Evolutionary conservation across 192 early-diverging fungal genomes (phyloP), one percentile per base, ranked within the genome.

Genomic region (Mortierella claussenii): DNA sequence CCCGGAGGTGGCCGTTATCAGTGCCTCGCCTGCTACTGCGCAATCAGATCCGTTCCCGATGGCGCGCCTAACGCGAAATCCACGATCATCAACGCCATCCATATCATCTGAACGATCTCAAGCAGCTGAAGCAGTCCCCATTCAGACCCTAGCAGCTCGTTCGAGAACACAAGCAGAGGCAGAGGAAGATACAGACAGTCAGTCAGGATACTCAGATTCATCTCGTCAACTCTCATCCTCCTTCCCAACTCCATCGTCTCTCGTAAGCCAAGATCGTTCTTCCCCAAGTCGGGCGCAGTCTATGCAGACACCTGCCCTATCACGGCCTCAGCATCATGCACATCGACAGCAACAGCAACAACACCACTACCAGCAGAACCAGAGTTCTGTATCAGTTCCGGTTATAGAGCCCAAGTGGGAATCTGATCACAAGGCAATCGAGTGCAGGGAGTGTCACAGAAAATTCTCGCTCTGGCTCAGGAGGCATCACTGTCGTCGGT

Each of bases 401-500:
- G 18, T 79, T 46, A 79, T 74, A 2, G 83, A 81, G 24, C 66
- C 80, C 5, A 83, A 80, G 5, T 98, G 96, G 96, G 93, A 96
- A 68, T 81, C 85, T 1, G 94, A 95, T 69, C 78, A 87, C 15
- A 85, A 90, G 13, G 90, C 89, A 0, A 71, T 74, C 0, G 68
- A 83, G 2, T 98, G 96, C 76, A 82, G 85, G 26, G 78, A 83
- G 24, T 97, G 95, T 65, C 69, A 65, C 10, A 69, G 81, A 21
- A 83, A 85, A 17, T 98, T 98, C 74, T 86, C 87, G 0, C 63
- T 98, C 21, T 93, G 90, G 52, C 54, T 91, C 36, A 80, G 96
- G 51, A 85, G 95, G 52, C 96, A 97, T 68, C 96, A 98, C 78
- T 98, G 96, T 75, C 86, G 96, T 48, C 91, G 92, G 26, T 97